A percentile compares a stretch with the other conserved stretches of the same genome.
Evolutionary conservation across 306 rosid species (phyloP).

Genomic region (Prinsepia uniflora): DNA sequence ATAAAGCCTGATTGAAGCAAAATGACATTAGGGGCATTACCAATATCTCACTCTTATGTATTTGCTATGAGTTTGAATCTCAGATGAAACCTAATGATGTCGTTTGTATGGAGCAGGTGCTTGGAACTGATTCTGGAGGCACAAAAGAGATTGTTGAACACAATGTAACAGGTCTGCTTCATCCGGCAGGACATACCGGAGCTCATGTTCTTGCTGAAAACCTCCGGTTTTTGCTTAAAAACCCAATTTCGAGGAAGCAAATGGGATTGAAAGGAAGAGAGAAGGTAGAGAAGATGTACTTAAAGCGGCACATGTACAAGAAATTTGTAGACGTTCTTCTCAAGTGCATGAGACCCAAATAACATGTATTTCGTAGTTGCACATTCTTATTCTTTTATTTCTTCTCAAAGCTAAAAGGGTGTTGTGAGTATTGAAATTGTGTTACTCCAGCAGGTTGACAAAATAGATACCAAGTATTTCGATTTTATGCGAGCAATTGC

Average conservation of each 20-base stretch:
- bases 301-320: conserved; percentile 80
- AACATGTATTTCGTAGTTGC: neutral
- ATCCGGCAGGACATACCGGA: conserved; percentile 61
- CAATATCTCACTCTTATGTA: neutral
- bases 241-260: conserved; percentile 45
- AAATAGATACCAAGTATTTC: neutral
- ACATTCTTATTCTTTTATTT: conserved; percentile 39
- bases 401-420: conserved; percentile 19
- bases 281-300: conserved; percentile 65
- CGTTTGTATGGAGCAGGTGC: conserved; percentile 49
- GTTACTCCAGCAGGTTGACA: conserved; percentile 4
- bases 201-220: conserved; percentile 50
- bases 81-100: conserved; percentile 8
- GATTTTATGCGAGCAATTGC: neutral
- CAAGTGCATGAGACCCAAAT: conserved; percentile 71
- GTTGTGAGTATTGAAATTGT: conserved; percentile 12
- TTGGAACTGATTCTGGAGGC: conserved; percentile 90
- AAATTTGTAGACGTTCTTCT: conserved; percentile 67
- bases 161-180: conserved; percentile 77
- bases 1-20: neutral
- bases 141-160: conserved; percentile 86
- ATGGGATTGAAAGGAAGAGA: conserved; percentile 77
- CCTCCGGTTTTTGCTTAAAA: conserved; percentile 60
- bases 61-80: neutral
- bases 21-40: neutral